These are phyloP conservation scores for Candida tropicalis DNA, from an alignment of 1,139 yeast genomes.

Conservation along the genomic window DNA sequence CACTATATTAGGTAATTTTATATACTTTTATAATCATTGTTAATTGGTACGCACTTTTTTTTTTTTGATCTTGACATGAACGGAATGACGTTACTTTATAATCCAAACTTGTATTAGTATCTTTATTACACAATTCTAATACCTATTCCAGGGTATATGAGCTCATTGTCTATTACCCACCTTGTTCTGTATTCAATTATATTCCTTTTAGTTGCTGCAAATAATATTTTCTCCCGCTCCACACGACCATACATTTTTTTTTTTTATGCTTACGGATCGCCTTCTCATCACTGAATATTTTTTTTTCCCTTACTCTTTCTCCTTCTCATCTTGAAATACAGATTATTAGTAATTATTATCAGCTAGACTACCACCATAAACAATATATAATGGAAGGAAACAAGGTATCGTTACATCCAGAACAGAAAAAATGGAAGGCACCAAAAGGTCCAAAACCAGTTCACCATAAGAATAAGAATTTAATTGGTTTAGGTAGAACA, in stretches of 20 bases:
- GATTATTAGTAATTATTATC: too few species aligned
- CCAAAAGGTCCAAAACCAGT: conserved; percentile 94
- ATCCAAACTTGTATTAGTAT: background rate
- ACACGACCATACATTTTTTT: conserved; percentile 3
- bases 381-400: conserved; percentile 27
- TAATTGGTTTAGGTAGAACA: conserved; percentile 83
- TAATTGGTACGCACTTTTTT: background rate
- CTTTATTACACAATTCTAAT: too few species aligned
- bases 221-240: background rate
- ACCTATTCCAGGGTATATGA: background rate
- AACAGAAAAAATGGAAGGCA: conserved; percentile 55
- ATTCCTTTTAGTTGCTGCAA: conserved; percentile 7
- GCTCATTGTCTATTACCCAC: background rate
- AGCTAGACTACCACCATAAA: too few species aligned
- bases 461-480: conserved; percentile 78
- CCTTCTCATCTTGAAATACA: too few species aligned
- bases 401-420: conserved; percentile 50
- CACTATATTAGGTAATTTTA: background rate
- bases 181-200: background rate
- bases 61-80: too few species aligned
- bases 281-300: conserved; percentile 3
- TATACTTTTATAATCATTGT: conserved; percentile 1
- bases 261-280: background rate
- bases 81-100: too few species aligned
- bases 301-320: conserved; percentile 1